Percentiles rank a stretch among this genome's conserved stretches.
These are phyloP conservation scores for Trametes meyenii DNA, from an alignment of 768 basidiomycete species.

Conservation along the genomic window DNA sequence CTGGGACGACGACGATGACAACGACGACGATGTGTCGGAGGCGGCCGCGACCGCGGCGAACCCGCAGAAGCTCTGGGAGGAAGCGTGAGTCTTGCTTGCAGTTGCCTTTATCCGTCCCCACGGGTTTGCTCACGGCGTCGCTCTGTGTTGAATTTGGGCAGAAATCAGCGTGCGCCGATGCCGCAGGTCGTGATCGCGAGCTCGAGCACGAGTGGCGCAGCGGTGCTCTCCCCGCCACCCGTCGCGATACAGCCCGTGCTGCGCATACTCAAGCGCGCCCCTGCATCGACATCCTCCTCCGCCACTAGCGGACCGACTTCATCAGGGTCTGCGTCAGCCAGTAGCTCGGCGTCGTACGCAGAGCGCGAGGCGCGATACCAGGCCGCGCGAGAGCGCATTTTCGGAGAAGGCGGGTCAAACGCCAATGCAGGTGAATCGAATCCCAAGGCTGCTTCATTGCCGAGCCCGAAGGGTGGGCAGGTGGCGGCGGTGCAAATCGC, in stretches of 20 bases:
- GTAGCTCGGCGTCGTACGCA: constrained; percentile 41
- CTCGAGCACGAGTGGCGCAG: constrained; percentile 38
- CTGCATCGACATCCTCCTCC: constrained; percentile 27
- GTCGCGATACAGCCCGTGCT: constrained; percentile 63
- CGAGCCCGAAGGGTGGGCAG: neutral
- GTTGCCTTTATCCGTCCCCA: neutral
- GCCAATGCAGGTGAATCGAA: neutral
- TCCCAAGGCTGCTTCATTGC: neutral
- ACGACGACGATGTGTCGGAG: constrained; percentile 47
- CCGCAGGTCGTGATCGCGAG: constrained; percentile 56
- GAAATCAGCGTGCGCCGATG: constrained; percentile 68
- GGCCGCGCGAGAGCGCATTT: constrained; percentile 74
- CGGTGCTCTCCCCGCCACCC: constrained; percentile 48
- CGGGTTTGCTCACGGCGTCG: constrained; percentile 11
- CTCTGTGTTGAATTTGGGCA: constrained; percentile 27
- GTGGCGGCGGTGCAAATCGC: constrained; percentile 14
- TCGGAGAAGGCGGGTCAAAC: constrained; percentile 37
- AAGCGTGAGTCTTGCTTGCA: constrained; percentile 56
- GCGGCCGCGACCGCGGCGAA: constrained; percentile 38
- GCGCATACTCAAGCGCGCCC: constrained; percentile 74
- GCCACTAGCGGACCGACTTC: neutral
- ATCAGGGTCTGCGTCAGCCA: constrained; percentile 8
- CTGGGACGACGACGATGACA: constrained; percentile 64
- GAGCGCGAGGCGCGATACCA: constrained; percentile 76
- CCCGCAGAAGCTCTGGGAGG: constrained; percentile 64